Evolutionary conservation across 2,329 filamentous ascomycete species (phyloP), one percentile per base, ranked within the genome.

Genomic region (Beauveria bassiana): DNA sequence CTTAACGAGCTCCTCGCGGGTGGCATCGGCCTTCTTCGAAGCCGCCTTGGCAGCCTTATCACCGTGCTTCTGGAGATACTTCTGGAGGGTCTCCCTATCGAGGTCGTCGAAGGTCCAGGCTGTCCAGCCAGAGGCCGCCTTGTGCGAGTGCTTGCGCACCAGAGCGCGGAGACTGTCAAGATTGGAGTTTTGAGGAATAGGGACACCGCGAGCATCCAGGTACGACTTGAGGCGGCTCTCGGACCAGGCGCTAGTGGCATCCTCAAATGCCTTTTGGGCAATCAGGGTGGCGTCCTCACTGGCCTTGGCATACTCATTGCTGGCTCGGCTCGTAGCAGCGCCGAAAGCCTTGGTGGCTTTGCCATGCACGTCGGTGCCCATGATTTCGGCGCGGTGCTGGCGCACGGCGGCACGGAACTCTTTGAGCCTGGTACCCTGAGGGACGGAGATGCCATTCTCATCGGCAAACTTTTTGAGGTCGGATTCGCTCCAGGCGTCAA

Each of bases 401-500:
- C 93, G 91, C 65, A 93, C 88, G 64, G 98, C 84, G 59, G 93
- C 92, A 59, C 96, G 81, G 28, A 98, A 83, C 75, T 99, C 93
- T 70, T 97, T 96, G 67, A 85, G 80, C 80, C 89, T 93, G 70
- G 90, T 96, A 53, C 93, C 95, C 72, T 98, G 93, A 10, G 95
- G 95, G 56, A 97, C 91, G 14, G 71, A 73, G 71, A 99, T 89
- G 62, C 86, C 86, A 68, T 98, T 95, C 81, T 93, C 91, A 78
- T 98, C 93, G 61, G 86, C 86, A 79, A 95, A 98, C 65, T 91
- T 88, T 82, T 98, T 98, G 72, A 99, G 82, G 74, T 96, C 81
- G 46, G 83, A 83, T 70, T 97, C 93, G 70, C 89, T 87, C 95
- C 95, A 99, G 4, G 90, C 86, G 68, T 96, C 87, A 70, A 98